A percentile compares a stretch with the other conserved stretches of the same genome.
Conservation (phyloP, 139 green algal genomes). For the Yamagishiella unicocca region DNA sequence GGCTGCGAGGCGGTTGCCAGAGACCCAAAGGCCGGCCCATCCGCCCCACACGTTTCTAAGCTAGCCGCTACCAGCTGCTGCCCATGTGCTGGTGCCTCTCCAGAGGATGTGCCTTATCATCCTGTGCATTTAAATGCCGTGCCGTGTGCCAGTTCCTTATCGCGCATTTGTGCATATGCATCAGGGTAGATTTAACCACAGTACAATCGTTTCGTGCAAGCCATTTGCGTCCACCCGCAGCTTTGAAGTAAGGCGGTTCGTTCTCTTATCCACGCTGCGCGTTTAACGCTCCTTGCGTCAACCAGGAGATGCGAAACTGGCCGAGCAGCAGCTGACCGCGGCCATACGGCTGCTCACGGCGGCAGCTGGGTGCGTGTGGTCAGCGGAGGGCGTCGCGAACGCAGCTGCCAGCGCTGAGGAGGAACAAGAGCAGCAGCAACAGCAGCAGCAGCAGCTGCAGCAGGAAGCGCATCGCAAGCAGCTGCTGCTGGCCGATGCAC, state of each 20-base stretch:
- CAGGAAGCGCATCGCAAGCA: neutral
- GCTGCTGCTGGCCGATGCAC: conserved; percentile 22
- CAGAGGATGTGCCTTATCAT: no score
- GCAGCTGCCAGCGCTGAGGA: neutral
- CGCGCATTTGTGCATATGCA: no score
- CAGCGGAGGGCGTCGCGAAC: neutral
- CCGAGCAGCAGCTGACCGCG: neutral
- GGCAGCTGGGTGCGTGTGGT: neutral
- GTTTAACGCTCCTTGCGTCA: no score
- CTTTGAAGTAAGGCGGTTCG: neutral
- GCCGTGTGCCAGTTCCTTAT: no score
- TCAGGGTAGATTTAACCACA: no score
- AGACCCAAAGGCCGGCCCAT: no score
- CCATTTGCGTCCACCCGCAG: neutral
- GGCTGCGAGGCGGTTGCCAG: no score
- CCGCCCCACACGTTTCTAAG: no score
- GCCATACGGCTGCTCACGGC: conserved; percentile 27
- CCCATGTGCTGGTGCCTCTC: no score
- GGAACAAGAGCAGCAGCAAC: neutral
- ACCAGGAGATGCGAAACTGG: neutral
- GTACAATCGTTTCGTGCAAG: no score
- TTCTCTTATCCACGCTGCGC: neutral
- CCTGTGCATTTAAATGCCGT: no score
- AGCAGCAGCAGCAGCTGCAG: neutral
- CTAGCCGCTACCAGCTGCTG: no score